Evolutionary conservation across 306 rosid species (phyloP).

Genomic region (Myrica gale): DNA sequence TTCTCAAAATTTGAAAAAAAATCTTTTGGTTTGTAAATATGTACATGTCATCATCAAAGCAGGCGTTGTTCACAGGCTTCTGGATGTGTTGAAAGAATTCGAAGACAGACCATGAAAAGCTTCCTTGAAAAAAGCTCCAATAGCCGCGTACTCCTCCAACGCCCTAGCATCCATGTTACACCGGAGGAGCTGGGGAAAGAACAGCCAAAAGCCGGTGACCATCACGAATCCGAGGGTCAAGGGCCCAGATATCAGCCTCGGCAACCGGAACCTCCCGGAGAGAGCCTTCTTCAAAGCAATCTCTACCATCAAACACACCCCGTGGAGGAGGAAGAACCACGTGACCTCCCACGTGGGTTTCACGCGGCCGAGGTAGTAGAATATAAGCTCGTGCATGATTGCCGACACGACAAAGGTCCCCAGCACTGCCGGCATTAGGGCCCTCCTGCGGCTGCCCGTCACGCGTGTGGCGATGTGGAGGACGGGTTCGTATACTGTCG

Average conservation of each 20-base stretch:
- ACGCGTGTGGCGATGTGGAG: background rate
- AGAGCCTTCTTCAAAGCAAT: constrained; percentile 23
- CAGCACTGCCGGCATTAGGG: constrained; percentile 28
- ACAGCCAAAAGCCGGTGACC: constrained; percentile 31
- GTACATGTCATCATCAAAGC: no score
- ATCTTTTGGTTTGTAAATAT: no score
- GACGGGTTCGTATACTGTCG: constrained; percentile 39
- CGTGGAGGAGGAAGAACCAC: constrained; percentile 40
- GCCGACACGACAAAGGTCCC: constrained; percentile 38
- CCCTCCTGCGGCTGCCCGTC: constrained; percentile 22
- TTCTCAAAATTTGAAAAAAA: no score
- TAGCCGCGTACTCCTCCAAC: constrained; percentile 42
- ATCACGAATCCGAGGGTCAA: constrained; percentile 26
- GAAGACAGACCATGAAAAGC: background rate
- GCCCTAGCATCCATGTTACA: constrained; percentile 33
- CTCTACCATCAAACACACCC: constrained; percentile 34
- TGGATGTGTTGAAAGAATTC: background rate
- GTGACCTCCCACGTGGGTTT: constrained; percentile 47
- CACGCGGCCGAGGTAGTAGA: constrained; percentile 33
- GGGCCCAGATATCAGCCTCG: constrained; percentile 20
- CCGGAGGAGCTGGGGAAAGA: constrained; percentile 25
- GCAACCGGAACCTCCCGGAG: background rate
- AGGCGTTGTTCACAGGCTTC: background rate
- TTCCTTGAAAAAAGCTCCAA: constrained; percentile 23
- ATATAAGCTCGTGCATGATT: constrained; percentile 46